Conservation (phyloP, 2,329 filamentous ascomycete species). For the Aspergillus sp. region DNA sequence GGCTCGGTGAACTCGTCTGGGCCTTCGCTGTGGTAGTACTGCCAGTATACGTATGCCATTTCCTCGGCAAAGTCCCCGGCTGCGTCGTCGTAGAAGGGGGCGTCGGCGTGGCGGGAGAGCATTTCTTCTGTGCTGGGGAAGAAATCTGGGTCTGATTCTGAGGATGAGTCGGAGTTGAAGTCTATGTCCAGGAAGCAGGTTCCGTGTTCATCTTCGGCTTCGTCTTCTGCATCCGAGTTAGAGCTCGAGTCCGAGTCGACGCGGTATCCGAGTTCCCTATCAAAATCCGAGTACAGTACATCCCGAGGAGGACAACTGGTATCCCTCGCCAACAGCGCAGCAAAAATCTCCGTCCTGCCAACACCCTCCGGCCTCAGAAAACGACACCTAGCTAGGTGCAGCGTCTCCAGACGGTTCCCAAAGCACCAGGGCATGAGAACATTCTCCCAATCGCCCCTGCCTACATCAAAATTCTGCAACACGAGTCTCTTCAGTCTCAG, state of each 20-base stretch:
- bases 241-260: neutral
- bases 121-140: neutral
- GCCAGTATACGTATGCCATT: neutral
- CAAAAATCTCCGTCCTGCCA: neutral
- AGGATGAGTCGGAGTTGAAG: neutral
- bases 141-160: neutral
- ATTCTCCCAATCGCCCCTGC: neutral
- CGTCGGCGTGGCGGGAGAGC: neutral
- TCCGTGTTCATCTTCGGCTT: neutral
- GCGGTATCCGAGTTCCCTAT: too few species aligned
- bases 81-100: neutral
- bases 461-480: neutral
- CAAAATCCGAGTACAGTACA: too few species aligned
- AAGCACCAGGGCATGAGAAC: neutral
- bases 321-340: neutral
- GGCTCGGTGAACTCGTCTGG: neutral
- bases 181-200: neutral
- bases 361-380: neutral
- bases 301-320: neutral
- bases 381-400: neutral
- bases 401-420: neutral
- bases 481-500: neutral
- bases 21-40: neutral
- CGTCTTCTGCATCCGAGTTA: neutral
- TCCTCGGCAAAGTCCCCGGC: neutral